Percentiles rank a stretch among this genome's conserved stretches.
These are phyloP conservation scores for Raphanus hybrid DNA, from an alignment of 441 rosid species.

Conservation along the genomic window DNA sequence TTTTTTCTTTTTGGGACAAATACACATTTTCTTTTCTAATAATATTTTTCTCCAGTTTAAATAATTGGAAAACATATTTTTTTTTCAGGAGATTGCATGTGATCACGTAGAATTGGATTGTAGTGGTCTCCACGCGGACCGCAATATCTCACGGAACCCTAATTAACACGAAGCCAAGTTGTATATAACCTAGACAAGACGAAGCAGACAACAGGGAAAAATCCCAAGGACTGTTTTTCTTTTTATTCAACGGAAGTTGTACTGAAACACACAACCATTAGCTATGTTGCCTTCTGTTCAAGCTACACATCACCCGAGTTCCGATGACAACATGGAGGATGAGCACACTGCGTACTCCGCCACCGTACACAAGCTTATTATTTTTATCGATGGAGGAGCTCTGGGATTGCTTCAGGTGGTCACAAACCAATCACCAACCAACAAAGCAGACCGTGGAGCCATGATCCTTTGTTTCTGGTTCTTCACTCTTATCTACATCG, in stretches of 20 bases:
- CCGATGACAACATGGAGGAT: not conserved
- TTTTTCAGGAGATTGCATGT: too few relatives aligned
- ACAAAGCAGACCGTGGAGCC: slow-evolving; percentile 1
- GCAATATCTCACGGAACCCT: too few relatives aligned
- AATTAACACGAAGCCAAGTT: too few relatives aligned
- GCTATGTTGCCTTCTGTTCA: not conserved
- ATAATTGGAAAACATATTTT: too few relatives aligned
- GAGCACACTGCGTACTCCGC: not conserved
- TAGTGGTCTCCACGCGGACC: too few relatives aligned
- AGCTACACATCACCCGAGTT: not conserved
- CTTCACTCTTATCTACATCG: slow-evolving; percentile 2
- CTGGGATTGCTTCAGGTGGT: slow-evolving; percentile 19
- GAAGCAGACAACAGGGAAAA: not conserved
- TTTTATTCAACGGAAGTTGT: not conserved
- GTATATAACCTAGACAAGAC: too few relatives aligned
- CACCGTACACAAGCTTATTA: slow-evolving; percentile 19
- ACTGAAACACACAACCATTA: not conserved
- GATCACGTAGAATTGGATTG: too few relatives aligned
- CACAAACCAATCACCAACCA: not conserved
- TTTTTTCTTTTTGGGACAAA: too few relatives aligned
- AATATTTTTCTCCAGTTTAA: too few relatives aligned
- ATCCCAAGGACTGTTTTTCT: not conserved
- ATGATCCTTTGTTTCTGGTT: slow-evolving; percentile 15
- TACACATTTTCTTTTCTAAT: too few relatives aligned
- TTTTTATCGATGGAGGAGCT: not conserved